Percentiles rank a stretch among this genome's conserved stretches.
phyloP scores from a whole-genome alignment of 2,329 filamentous ascomycete genomes.

The Cyphellophora attinorum region DNA sequence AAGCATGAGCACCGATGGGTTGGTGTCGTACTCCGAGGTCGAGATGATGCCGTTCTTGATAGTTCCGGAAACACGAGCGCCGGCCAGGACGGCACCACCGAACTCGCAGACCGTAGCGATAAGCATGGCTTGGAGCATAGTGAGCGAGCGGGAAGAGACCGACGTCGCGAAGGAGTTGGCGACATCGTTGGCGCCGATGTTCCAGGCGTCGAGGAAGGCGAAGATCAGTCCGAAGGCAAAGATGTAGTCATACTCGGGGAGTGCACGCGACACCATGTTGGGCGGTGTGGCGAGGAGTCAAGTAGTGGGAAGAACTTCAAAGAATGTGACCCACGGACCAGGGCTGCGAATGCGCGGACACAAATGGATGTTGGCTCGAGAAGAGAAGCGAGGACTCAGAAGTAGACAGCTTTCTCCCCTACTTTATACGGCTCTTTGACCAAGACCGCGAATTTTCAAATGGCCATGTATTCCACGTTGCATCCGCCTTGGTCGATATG shows the following conservation, averaged over 20 bases:
- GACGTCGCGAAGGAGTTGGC: constrained; percentile 74
- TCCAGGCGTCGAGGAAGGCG: constrained; percentile 66
- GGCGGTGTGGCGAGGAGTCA: too few relatives aligned
- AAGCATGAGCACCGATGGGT: constrained; percentile 58
- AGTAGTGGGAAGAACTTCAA: too few relatives aligned
- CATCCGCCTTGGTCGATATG: too few relatives aligned
- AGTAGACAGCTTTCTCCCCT: too few relatives aligned
- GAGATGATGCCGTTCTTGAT: constrained; percentile 71
- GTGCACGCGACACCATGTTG: constrained; percentile 13
- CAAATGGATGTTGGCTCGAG: too few relatives aligned
- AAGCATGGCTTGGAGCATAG: constrained; percentile 59
- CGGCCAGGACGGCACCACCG: constrained; percentile 55
- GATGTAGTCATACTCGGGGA: constrained; percentile 58
- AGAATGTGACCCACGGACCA: too few relatives aligned
- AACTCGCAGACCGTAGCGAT: constrained; percentile 59
- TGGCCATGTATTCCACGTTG: too few relatives aligned
- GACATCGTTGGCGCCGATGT: constrained; percentile 75
- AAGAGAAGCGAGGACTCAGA: too few relatives aligned
- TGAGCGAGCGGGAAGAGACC: constrained; percentile 67
- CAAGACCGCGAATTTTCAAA: too few relatives aligned
- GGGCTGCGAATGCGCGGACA: too few relatives aligned
- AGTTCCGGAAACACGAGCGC: constrained; percentile 60
- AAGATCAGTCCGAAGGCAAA: constrained; percentile 68
- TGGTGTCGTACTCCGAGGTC: constrained; percentile 43
- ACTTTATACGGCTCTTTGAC: too few relatives aligned